A percentile compares a stretch with the other conserved stretches of the same genome.
Evolutionary conservation across 2,329 filamentous ascomycete species (phyloP).

Genomic region (Xylaria sp.): DNA sequence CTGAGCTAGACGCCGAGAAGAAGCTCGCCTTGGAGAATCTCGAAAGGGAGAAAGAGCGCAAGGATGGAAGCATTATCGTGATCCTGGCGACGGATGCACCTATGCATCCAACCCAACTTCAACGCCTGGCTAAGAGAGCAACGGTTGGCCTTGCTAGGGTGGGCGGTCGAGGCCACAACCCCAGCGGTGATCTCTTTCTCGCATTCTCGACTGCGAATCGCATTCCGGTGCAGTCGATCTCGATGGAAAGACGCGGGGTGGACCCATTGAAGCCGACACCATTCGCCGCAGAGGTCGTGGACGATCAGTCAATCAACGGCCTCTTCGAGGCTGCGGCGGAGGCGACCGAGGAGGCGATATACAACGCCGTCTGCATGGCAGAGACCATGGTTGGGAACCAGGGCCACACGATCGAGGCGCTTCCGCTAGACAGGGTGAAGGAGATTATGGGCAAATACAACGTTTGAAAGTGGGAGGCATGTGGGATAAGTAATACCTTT

Average conservation of each 20-base stretch:
- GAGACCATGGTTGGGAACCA: constrained; percentile 62
- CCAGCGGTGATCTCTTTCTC: constrained; percentile 70
- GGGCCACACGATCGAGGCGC: constrained; percentile 54
- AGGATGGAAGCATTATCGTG: constrained; percentile 67
- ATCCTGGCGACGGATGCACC: constrained; percentile 66
- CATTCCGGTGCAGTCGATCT: constrained; percentile 51
- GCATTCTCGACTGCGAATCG: constrained; percentile 68
- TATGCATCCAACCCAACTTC: constrained; percentile 61
- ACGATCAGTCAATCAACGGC: constrained; percentile 65
- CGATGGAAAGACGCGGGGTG: constrained; percentile 41
- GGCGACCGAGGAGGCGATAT: constrained; percentile 68
- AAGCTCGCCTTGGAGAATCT: constrained; percentile 40
- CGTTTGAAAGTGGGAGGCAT: background rate
- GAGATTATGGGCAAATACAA: constrained; percentile 51
- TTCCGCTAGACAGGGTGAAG: constrained; percentile 54
- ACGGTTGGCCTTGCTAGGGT: constrained; percentile 66
- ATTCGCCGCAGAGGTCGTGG: constrained; percentile 52
- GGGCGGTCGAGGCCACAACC: constrained; percentile 65
- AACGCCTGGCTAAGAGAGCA: constrained; percentile 63
- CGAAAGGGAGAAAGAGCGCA: constrained; percentile 52
- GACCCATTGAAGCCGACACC: constrained; percentile 49
- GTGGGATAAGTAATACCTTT: background rate
- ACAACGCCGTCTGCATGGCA: constrained; percentile 67
- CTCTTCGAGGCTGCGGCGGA: constrained; percentile 67
- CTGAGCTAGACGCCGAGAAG: constrained; percentile 32